Evolutionary conservation across 805 yeast genomes (phyloP).

Genomic region (Tetrapisispora phaffii): DNA sequence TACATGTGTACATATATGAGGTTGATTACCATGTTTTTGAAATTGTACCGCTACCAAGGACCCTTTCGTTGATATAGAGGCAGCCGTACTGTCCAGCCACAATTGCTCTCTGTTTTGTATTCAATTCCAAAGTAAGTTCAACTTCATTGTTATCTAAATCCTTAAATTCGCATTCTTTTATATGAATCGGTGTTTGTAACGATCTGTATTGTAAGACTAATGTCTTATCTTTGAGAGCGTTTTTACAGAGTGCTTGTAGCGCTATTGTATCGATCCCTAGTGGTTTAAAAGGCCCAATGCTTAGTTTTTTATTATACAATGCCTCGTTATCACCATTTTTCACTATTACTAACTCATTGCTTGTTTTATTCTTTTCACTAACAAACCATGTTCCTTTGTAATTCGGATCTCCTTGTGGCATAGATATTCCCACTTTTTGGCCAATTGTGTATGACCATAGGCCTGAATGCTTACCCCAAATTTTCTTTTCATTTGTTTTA

Average conservation of each 20-base stretch:
- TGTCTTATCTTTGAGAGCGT: constrained; percentile 3
- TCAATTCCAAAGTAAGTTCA: constrained; percentile 32
- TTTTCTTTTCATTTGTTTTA: constrained; percentile 47
- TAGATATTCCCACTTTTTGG: constrained; percentile 56
- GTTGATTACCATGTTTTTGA: not conserved
- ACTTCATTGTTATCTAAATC: constrained; percentile 6
- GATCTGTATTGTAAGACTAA: constrained; percentile 62
- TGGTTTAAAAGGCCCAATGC: constrained; percentile 31
- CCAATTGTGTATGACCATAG: constrained; percentile 95
- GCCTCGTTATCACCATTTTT: constrained; percentile 52
- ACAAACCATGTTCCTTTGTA: constrained; percentile 82
- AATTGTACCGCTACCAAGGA: constrained; percentile 53
- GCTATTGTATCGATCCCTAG: not conserved
- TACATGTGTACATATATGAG: too few relatives aligned
- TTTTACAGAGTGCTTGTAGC: not conserved
- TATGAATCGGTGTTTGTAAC: constrained; percentile 46
- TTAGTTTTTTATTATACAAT: constrained; percentile 39
- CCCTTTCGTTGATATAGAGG: constrained; percentile 53
- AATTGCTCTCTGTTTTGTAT: constrained; percentile 51
- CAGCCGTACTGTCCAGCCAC: constrained; percentile 87
- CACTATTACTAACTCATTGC: constrained; percentile 73
- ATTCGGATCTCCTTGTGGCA: constrained; percentile 82
- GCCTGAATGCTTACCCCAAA: constrained; percentile 79
- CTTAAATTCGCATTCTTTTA: constrained; percentile 22
- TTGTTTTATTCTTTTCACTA: constrained; percentile 50